Conservation (phyloP, 176 grass and related monocot genomes). For the Ampelocalamus luodianensis region DNA sequence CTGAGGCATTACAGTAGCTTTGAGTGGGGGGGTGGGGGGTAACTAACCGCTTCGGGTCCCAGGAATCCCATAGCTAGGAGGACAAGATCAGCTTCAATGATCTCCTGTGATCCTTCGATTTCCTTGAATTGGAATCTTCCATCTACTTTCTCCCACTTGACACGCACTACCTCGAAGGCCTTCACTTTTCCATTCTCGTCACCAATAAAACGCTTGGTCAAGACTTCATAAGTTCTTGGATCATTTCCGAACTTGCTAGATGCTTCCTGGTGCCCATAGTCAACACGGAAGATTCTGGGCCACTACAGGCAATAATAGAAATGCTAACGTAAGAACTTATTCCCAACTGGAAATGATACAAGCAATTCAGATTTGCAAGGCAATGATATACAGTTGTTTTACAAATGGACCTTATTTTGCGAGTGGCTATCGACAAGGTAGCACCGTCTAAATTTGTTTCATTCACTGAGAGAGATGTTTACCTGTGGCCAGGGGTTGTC, state of each 20-base stretch:
- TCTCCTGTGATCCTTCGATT: slow-evolving; percentile 77
- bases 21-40: neutral
- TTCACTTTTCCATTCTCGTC: slow-evolving; percentile 84
- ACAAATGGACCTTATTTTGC: neutral
- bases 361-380: slow-evolving; percentile 11
- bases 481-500: slow-evolving; percentile 98
- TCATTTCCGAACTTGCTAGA: slow-evolving; percentile 85
- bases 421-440: neutral
- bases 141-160: slow-evolving; percentile 72
- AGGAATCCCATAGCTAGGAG: slow-evolving; percentile 97
- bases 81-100: slow-evolving; percentile 95
- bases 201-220: slow-evolving; percentile 86
- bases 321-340: slow-evolving; percentile 31
- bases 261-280: slow-evolving; percentile 97
- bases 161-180: slow-evolving; percentile 75
- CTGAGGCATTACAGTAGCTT: neutral
- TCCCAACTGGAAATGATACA: slow-evolving; percentile 21
- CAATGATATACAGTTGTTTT: neutral
- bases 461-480: neutral
- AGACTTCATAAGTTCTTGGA: slow-evolving; percentile 84
- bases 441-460: neutral
- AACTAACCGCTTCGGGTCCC: slow-evolving; percentile 83
- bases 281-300: slow-evolving; percentile 87
- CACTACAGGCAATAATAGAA: slow-evolving; percentile 61
- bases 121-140: slow-evolving; percentile 77